phyloP scores from a whole-genome alignment of 257 asterid genomes.

The Nemophila menziesii region DNA sequence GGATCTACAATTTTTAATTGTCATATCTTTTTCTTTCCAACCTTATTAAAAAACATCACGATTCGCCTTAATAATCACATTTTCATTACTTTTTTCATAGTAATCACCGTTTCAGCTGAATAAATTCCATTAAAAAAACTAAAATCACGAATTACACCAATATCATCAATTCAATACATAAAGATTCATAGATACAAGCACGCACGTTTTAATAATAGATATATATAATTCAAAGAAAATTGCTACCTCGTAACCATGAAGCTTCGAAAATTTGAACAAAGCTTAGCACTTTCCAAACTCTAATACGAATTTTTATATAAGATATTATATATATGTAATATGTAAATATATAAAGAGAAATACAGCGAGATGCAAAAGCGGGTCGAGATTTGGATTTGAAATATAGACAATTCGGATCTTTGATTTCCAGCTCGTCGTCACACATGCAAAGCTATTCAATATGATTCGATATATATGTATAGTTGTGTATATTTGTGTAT shows the following conservation, averaged over 20 bases:
- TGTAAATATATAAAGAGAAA: too few relatives aligned
- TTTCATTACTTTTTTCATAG: neutral
- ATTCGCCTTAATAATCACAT: neutral
- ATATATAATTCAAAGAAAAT: neutral
- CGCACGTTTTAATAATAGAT: too few relatives aligned
- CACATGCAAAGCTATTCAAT: neutral
- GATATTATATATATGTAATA: too few relatives aligned
- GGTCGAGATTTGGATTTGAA: neutral
- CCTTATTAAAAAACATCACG: neutral
- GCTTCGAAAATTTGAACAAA: neutral
- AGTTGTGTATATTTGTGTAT: neutral
- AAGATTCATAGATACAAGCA: neutral
- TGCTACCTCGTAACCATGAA: neutral
- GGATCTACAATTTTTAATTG: neutral
- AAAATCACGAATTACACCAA: neutral
- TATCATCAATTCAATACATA: neutral
- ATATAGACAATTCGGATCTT: neutral
- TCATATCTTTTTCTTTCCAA: neutral
- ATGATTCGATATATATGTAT: too few relatives aligned
- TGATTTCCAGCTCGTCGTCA: neutral
- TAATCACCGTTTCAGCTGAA: neutral
- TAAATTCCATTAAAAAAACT: neutral
- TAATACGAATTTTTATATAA: neutral
- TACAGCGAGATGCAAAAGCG: neutral
- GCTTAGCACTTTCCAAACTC: neutral